Conservation (phyloP, 225 moss, liverwort and hornwort genomes). For the Marchantia paleacea region DNA sequence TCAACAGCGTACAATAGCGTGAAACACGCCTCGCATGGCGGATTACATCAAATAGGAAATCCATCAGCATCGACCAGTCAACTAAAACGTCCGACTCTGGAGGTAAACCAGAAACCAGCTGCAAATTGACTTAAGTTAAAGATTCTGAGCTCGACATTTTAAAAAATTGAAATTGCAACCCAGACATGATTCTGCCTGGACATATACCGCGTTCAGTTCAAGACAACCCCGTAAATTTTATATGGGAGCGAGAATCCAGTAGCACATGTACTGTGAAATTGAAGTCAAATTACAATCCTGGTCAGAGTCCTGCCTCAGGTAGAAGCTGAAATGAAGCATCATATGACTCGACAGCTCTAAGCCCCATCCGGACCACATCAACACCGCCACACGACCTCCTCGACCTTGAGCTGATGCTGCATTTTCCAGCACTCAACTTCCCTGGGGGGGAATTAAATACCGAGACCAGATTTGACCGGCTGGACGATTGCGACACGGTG, state of each 20-base stretch:
- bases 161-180: too few species aligned
- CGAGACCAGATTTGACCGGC: neutral
- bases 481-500: neutral
- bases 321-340: conserved; percentile 53
- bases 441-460: neutral
- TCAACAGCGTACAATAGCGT: too few species aligned
- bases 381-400: neutral
- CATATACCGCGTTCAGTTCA: neutral
- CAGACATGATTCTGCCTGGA: too few species aligned
- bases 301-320: conserved; percentile 36
- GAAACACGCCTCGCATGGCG: too few species aligned
- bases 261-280: neutral
- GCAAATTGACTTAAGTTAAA: too few species aligned
- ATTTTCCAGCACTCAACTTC: neutral
- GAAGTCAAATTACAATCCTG: neutral
- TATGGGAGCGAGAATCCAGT: neutral
- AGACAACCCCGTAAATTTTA: neutral
- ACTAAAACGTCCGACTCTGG: too few species aligned
- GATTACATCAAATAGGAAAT: too few species aligned
- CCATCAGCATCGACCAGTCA: too few species aligned
- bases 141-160: too few species aligned
- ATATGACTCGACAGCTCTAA: conserved; percentile 51
- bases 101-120: too few species aligned
- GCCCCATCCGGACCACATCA: conserved; percentile 40
- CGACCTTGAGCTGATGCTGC: conserved; percentile 5